These are phyloP conservation scores for Aureobasidium pullulans DNA, from an alignment of 2,329 filamentous ascomycete genomes.

Conservation along the genomic window DNA sequence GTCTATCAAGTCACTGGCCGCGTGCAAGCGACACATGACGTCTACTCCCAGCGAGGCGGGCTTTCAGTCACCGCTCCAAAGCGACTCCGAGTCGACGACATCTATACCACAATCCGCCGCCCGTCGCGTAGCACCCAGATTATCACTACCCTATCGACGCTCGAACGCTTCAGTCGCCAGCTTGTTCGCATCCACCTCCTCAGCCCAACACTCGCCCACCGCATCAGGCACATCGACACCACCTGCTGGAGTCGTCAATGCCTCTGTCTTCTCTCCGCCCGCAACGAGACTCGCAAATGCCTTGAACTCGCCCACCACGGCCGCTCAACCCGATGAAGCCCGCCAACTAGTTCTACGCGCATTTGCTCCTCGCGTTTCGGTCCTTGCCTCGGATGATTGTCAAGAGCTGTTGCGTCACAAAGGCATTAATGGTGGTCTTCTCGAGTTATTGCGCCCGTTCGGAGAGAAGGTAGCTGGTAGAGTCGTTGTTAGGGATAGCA, in stretches of 20 bases:
- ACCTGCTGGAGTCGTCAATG: constrained; percentile 24
- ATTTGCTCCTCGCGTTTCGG: constrained; percentile 81
- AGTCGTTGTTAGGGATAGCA: constrained; percentile 82
- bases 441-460: constrained; percentile 82
- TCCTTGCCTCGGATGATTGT: constrained; percentile 81
- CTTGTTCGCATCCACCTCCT: constrained; percentile 45
- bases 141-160: constrained; percentile 48
- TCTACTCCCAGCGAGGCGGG: constrained; percentile 50
- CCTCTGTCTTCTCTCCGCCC: constrained; percentile 38
- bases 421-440: constrained; percentile 73
- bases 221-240: constrained; percentile 38
- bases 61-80: constrained; percentile 60
- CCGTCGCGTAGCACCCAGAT: constrained; percentile 38
- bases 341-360: constrained; percentile 66
- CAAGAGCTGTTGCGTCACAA: constrained; percentile 74
- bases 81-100: constrained; percentile 59
- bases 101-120: constrained; percentile 48
- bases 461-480: constrained; percentile 83
- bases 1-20: background rate
- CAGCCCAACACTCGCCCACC: constrained; percentile 33
- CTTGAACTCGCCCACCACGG: constrained; percentile 31
- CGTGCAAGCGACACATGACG: constrained; percentile 47
- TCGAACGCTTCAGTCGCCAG: constrained; percentile 46
- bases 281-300: constrained; percentile 30
- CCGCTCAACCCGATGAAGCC: constrained; percentile 46